Conservation (phyloP, 1,284 basidiomycete genomes). For the Cutaneotrichosporon arboriforme region DNA sequence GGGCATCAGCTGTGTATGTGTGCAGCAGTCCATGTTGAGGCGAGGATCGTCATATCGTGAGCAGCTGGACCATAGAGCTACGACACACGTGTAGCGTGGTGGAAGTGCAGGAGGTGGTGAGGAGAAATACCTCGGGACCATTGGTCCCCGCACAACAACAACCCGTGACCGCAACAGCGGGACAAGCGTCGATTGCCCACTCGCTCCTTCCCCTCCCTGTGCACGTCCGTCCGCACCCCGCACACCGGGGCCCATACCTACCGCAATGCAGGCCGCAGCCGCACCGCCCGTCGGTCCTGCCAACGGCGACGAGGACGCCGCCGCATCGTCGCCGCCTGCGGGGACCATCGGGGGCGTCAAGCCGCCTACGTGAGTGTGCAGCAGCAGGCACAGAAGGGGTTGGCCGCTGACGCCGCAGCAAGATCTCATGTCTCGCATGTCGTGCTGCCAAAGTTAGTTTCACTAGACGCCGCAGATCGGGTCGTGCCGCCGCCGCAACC, state of each 20-base stretch:
- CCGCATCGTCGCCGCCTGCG: not conserved
- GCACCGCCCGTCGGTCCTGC: not conserved
- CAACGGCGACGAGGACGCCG: not conserved
- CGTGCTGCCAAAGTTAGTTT: slow-evolving; percentile 25
- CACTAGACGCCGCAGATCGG: not conserved
- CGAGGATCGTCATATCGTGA: too few species aligned
- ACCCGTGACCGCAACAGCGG: too few species aligned
- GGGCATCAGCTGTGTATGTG: too few species aligned
- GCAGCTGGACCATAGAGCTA: too few species aligned
- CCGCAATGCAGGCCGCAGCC: not conserved
- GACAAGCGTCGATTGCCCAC: not conserved
- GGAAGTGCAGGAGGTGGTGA: too few species aligned
- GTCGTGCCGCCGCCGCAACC: not conserved
- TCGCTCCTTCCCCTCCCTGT: not conserved
- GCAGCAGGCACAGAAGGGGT: not conserved
- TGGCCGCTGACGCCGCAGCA: slow-evolving; percentile 9
- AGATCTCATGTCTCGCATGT: slow-evolving; percentile 26
- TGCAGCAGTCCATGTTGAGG: not conserved
- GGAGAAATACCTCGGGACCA: too few species aligned
- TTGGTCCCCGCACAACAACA: too few species aligned
- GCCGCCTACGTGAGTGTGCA: slow-evolving; percentile 6
- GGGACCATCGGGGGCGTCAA: not conserved
- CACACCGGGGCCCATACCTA: not conserved
- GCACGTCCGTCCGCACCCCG: not conserved
- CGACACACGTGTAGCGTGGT: too few species aligned